These are phyloP conservation scores for Penicillium occitanis DNA, from an alignment of 2,329 filamentous ascomycete species.

Conservation along the genomic window DNA sequence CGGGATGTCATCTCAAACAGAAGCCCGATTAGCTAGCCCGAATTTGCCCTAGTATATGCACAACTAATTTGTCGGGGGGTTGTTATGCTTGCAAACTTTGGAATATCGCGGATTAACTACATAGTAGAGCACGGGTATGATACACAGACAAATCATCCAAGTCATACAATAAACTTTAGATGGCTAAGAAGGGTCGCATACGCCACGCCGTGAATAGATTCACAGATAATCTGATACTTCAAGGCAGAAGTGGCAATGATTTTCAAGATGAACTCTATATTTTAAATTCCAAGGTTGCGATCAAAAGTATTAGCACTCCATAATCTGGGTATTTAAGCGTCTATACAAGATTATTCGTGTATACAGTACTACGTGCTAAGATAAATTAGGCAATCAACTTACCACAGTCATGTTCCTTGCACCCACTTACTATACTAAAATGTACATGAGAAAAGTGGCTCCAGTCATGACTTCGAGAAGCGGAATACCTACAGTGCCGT, in stretches of 20 bases:
- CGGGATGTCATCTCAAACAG: not conserved
- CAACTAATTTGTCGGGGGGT: not conserved
- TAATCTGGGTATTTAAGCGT: too few species aligned
- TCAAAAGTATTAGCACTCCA: too few species aligned
- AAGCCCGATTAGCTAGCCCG: not conserved
- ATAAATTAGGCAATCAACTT: not conserved
- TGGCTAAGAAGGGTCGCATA: not conserved
- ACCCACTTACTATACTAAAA: not conserved
- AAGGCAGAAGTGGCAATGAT: not conserved
- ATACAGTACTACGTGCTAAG: not conserved
- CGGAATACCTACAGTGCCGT: not conserved
- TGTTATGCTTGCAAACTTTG: not conserved
- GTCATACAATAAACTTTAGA: not conserved
- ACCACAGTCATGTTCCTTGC: not conserved
- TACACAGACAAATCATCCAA: not conserved
- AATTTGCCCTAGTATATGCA: not conserved
- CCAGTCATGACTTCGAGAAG: not conserved
- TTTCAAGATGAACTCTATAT: too few species aligned
- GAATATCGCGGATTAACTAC: not conserved
- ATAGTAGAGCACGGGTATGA: not conserved
- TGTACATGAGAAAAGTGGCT: not conserved
- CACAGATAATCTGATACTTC: not conserved
- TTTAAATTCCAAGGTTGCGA: too few species aligned
- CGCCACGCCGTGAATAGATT: not conserved
- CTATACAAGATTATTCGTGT: not conserved